Evolutionary conservation across 2,329 filamentous ascomycete species (phyloP), one percentile per base, ranked within the genome.

Genomic region (Aspergillus hortae): DNA sequence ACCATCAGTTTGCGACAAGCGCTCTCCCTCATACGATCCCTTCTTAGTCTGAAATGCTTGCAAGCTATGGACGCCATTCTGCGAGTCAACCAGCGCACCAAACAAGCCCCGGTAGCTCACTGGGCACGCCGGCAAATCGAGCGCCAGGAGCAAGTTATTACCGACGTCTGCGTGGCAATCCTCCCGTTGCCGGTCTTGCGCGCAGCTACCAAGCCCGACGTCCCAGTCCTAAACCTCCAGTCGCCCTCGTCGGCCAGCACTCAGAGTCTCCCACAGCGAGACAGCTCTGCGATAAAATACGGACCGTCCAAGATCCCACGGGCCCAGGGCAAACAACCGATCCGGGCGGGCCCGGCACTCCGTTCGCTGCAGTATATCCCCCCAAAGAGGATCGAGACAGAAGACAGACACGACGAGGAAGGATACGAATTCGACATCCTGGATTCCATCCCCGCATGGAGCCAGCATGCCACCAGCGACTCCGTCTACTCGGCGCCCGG

Each of bases 11-110:
- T 55, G 14, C 15, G 38, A 10, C 48, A 53, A 15, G 51, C 56
- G 9, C 46, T 62, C 43, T 42, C 53, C 4, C 58, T 68, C 11
- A 54, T 63, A 14, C 42, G 48, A 27, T 45, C 57, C n/a, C 50
- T 67, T 4, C 42, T 58, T 7, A 56, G 56, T 33, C 58, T 69
- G 21, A 66, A 65, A 32, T 9, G 63, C 9, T 53, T 68, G n/a
- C 62, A 65, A 38, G 46, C 50, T 1, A 21, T 58, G n/a, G 60
- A 58, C 4, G 54, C 44, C 38, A 15, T 67, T 15, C 48, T 54
- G 19, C 48, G 41, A 1, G 55, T 55, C 27, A 49, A 61, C 23
- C 51, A 48, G 33, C 55, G 3, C 32, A 49, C 19, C 32, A 11
- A 53, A 57, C n/a, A 54, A 44, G 4, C 46, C 57, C 35, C 49